Conservation (phyloP, 2,329 filamentous ascomycete species). For the Cadophora sp. region DNA sequence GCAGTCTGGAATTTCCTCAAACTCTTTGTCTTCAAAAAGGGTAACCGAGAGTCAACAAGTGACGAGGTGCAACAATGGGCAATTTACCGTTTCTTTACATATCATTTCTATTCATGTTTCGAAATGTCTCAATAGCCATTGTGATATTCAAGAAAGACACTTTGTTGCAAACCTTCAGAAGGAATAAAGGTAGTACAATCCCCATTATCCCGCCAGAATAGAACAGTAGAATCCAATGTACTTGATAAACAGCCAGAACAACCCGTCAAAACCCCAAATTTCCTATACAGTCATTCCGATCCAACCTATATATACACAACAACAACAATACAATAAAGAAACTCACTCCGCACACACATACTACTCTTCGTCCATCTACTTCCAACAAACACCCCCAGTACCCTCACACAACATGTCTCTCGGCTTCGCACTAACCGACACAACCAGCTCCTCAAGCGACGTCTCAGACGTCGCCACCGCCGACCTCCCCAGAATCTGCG, state of each 20-base stretch:
- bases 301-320: background rate
- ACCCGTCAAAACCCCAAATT: background rate
- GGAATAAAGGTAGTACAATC: background rate
- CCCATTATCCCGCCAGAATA: slow-evolving; percentile 13
- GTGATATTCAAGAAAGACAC: background rate
- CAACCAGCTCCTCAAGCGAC: background rate
- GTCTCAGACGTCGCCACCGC: background rate
- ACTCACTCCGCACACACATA: background rate
- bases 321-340: background rate
- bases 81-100: background rate
- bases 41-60: too few species aligned
- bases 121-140: background rate
- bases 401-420: slow-evolving; percentile 1
- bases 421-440: background rate
- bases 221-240: background rate
- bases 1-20: too few species aligned
- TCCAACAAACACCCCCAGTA: background rate
- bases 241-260: background rate
- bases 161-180: background rate
- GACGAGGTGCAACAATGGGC: background rate
- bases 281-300: background rate
- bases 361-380: background rate
- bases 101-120: background rate
- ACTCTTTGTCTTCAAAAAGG: too few species aligned
- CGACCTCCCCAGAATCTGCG: background rate